Evolutionary conservation across 257 asterid species (phyloP), one percentile per base, ranked within the genome.

Genomic region (Voacanga thouarsii): DNA sequence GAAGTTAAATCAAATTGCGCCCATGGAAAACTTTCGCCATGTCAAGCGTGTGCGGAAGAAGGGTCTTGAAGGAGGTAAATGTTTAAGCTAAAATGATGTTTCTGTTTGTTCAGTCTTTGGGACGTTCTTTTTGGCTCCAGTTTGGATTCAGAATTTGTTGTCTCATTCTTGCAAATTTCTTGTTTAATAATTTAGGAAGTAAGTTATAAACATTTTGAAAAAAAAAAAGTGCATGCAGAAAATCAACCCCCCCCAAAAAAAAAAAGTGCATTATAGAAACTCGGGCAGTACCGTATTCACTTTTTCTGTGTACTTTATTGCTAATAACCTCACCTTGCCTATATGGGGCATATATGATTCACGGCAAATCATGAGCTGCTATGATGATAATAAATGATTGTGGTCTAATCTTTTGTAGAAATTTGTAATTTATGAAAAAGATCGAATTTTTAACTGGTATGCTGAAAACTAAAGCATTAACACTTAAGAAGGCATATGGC

Each of bases 11-110:
- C 89, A 84, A 50, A 82, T 87, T 76, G 92, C 96, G 39, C 96
- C 98, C 45, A 69, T 95, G 87, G 98, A 91, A 84, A 96, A 88
- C 82, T 89, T 91, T 80, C 96, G 93, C 80, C 99, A 95, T 81
- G 97, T 95, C 78, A 95, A 91, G 90, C 94, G 98, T 45, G 82
- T 93, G 44, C 85, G 80, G 72, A 95, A 87, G 90, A 82, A 81
- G 75, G 77, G 83, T 77, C 83, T 84, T 77, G 92, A 86, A 70
- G 94, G 86, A 86, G 99, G 96, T 91, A 77, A 60, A 41, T 21
- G 10, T 37, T 66, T 49, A 16, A 53, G 26, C 47, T 51, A 24
- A 18, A 51, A 50, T 51, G 39, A 37, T 14, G 47, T 51, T 51
- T 12, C 15, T 30, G 26, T 53, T 71, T 71, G 9, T 45, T 26